These are phyloP conservation scores for Pestalotiopsis sp. DNA, from an alignment of 2,329 filamentous ascomycete species.

Conservation along the genomic window DNA sequence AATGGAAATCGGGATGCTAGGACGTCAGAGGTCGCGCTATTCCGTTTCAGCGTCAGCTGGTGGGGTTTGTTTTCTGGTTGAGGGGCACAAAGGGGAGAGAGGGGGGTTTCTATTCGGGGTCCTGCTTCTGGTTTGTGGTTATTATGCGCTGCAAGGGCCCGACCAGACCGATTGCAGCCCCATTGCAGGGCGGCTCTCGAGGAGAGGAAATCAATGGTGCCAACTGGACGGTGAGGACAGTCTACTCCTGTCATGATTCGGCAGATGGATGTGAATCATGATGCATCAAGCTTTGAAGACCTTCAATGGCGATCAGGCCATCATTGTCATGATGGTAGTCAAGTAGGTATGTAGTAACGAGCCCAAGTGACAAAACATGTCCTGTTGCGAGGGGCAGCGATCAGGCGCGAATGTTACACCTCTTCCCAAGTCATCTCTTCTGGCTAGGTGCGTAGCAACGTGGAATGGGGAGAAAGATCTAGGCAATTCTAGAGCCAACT, in stretches of 20 bases:
- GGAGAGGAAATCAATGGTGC: not conserved
- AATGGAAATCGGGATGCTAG: not conserved
- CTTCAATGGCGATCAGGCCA: not conserved
- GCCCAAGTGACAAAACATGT: not conserved
- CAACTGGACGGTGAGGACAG: no score
- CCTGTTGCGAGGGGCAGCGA: not conserved
- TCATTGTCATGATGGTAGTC: not conserved
- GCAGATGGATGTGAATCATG: not conserved
- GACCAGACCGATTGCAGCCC: not conserved
- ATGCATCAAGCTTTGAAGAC: not conserved
- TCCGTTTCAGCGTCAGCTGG: constrained; percentile 8
- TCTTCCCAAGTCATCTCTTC: no score
- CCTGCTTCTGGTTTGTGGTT: not conserved
- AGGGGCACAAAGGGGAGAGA: constrained; percentile 10
- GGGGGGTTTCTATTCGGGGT: not conserved
- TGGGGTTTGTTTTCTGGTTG: constrained; percentile 11
- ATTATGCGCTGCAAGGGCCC: not conserved
- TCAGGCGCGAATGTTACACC: not conserved
- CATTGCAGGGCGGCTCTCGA: not conserved
- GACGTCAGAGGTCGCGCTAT: constrained; percentile 12
- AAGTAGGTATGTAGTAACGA: not conserved
- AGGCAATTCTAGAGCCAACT: no score
- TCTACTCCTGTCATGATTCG: not conserved
- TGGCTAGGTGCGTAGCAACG: no score
- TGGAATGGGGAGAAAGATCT: no score